Conservation (phyloP, 2,329 filamentous ascomycete species). For the Beauveria varroae region DNA sequence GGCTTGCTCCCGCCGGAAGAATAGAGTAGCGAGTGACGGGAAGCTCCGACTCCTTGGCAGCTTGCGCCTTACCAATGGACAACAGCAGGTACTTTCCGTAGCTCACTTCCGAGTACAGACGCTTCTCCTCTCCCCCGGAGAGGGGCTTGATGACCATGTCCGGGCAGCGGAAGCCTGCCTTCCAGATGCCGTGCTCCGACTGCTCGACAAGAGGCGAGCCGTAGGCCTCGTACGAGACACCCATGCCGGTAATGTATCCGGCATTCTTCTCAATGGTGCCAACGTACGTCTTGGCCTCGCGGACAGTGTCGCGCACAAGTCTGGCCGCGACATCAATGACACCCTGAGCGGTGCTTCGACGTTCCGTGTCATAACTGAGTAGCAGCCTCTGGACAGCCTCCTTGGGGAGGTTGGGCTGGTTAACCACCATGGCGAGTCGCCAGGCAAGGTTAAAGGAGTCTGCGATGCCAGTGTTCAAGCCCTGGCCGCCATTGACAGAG, state of each 20-base stretch:
- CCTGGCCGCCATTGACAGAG: constrained; percentile 48
- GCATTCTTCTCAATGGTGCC: constrained; percentile 39
- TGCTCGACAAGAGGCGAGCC: constrained; percentile 27
- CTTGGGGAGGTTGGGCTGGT: constrained; percentile 16
- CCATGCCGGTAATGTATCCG: constrained; percentile 41
- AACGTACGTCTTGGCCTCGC: constrained; percentile 37
- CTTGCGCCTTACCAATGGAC: constrained; percentile 10
- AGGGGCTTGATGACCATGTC: constrained; percentile 23
- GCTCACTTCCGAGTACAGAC: constrained; percentile 24
- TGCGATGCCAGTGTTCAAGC: constrained; percentile 50
- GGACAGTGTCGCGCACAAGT: constrained; percentile 36
- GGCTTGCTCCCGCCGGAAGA: background rate
- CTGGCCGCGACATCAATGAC: constrained; percentile 40
- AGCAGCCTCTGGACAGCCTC: constrained; percentile 23
- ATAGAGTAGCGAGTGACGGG: constrained; percentile 1
- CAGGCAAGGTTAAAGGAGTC: constrained; percentile 49
- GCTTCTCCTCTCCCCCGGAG: constrained; percentile 13
- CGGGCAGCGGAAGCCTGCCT: constrained; percentile 30
- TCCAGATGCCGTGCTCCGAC: constrained; percentile 28
- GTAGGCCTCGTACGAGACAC: constrained; percentile 30
- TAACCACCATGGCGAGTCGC: constrained; percentile 34
- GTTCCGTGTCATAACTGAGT: constrained; percentile 36
- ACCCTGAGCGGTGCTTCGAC: constrained; percentile 33
- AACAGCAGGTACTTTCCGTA: constrained; percentile 28
- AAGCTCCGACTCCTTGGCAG: background rate